Percentiles rank a stretch among this genome's conserved stretches.
phyloP scores from a whole-genome alignment of 371 early-diverging fungal genomes.

The Lichtheimia ramosa region DNA sequence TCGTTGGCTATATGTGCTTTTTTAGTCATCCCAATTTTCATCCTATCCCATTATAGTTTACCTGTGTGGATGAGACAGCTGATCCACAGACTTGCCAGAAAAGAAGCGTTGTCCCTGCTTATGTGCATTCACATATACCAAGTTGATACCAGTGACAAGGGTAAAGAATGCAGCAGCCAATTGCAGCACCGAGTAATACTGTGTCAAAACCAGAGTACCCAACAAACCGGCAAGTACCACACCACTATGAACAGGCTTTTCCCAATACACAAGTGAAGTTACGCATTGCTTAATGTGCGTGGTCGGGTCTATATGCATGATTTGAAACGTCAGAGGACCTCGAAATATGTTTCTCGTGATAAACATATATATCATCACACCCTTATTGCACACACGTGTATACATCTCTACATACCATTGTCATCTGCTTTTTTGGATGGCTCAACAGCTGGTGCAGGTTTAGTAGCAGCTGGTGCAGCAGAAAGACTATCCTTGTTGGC shows the following conservation, averaged over 20 bases:
- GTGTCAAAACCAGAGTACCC: conserved; percentile 43
- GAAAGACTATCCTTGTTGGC: too few relatives aligned
- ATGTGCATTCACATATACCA: conserved; percentile 55
- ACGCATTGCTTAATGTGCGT: conserved; percentile 45
- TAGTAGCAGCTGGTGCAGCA: too few relatives aligned
- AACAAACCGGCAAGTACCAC: conserved; percentile 32
- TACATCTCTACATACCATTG: too few relatives aligned
- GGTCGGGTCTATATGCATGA: conserved; percentile 9
- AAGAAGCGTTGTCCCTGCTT: conserved; percentile 16
- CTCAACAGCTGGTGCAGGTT: too few relatives aligned
- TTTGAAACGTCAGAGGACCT: too few relatives aligned
- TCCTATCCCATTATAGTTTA: background rate
- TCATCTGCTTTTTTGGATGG: too few relatives aligned
- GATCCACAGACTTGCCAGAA: background rate
- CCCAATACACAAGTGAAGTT: conserved; percentile 57
- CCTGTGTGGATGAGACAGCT: conserved; percentile 4
- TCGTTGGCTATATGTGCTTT: background rate
- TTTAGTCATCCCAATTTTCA: too few relatives aligned
- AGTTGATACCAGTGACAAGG: conserved; percentile 50
- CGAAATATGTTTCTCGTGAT: too few relatives aligned
- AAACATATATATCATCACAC: too few relatives aligned
- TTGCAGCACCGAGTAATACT: conserved; percentile 57
- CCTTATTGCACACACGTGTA: too few relatives aligned
- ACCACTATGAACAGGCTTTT: conserved; percentile 52
- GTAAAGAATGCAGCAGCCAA: conserved; percentile 51